phyloP scores from a whole-genome alignment of 2,329 filamentous ascomycete genomes.

The Aureobasidium subglaciale region DNA sequence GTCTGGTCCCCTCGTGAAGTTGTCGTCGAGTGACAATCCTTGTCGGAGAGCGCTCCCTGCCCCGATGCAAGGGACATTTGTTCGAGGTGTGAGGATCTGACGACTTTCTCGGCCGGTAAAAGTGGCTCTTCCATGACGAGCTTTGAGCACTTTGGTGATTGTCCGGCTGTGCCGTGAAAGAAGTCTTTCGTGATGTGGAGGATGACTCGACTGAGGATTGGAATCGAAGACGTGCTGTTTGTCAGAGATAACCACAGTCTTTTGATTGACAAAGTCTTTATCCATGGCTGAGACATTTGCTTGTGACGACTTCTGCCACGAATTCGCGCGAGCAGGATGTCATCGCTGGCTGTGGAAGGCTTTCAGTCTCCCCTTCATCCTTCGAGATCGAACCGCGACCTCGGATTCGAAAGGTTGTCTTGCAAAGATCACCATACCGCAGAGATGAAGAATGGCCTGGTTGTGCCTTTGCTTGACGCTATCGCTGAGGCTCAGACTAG shows the following conservation, averaged over 20 bases:
- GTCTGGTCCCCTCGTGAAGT: not conserved
- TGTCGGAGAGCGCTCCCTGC: not conserved
- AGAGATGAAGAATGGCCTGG: too few relatives aligned
- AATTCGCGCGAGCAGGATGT: too few relatives aligned
- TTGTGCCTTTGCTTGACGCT: too few relatives aligned
- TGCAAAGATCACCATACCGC: too few relatives aligned
- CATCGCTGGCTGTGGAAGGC: too few relatives aligned
- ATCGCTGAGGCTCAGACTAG: too few relatives aligned
- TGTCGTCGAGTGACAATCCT: not conserved
- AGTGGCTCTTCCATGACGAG: conserved; percentile 2
- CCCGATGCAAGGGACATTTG: not conserved
- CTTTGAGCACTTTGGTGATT: not conserved
- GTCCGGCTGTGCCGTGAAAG: not conserved
- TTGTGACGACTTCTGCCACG: not conserved
- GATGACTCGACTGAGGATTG: not conserved
- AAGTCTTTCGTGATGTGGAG: not conserved
- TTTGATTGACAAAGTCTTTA: not conserved
- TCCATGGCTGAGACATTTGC: not conserved
- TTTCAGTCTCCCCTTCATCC: too few relatives aligned
- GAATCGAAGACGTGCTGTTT: not conserved
- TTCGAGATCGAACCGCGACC: too few relatives aligned
- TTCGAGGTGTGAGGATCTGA: not conserved
- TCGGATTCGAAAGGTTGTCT: too few relatives aligned
- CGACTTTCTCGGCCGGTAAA: not conserved
- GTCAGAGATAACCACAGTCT: not conserved